phyloP scores from a whole-genome alignment of 768 basidiomycete species.

The Termitomyces titanicus region DNA sequence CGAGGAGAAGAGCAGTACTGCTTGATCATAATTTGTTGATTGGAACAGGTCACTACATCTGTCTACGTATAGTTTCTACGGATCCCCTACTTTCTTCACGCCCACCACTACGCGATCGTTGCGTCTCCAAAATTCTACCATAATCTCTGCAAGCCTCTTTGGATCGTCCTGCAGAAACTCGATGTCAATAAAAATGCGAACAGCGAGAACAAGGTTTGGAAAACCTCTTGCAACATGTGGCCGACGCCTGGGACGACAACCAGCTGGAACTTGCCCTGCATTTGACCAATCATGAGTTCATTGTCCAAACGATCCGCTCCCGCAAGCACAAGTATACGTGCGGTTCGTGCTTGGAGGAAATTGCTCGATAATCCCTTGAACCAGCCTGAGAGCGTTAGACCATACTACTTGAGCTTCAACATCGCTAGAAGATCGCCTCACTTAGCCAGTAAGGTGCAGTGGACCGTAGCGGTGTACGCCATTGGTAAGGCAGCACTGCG shows the following conservation, averaged over 20 bases:
- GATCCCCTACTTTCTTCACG: slow-evolving; percentile 55
- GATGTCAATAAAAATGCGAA: background rate
- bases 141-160: slow-evolving; percentile 66
- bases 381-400: slow-evolving; percentile 61
- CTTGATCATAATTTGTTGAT: background rate
- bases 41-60: background rate
- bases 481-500: slow-evolving; percentile 47
- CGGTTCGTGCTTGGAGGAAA: slow-evolving; percentile 76
- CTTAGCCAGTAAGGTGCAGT: slow-evolving; percentile 91
- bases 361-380: slow-evolving; percentile 77
- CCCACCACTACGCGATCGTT: slow-evolving; percentile 72
- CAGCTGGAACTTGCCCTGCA: slow-evolving; percentile 96
- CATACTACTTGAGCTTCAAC: background rate
- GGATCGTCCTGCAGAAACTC: slow-evolving; percentile 77
- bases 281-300: slow-evolving; percentile 93
- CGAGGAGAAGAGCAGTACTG: slow-evolving; percentile 16
- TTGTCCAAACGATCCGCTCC: slow-evolving; percentile 92
- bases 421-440: slow-evolving; percentile 30
- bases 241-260: slow-evolving; percentile 84
- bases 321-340: slow-evolving; percentile 85
- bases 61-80: slow-evolving; percentile 8
- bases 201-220: slow-evolving; percentile 5
- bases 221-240: slow-evolving; percentile 93
- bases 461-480: slow-evolving; percentile 81
- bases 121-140: slow-evolving; percentile 88